These are phyloP conservation scores for Prosopis cineraria DNA, from an alignment of 306 rosid species.

Conservation along the genomic window DNA sequence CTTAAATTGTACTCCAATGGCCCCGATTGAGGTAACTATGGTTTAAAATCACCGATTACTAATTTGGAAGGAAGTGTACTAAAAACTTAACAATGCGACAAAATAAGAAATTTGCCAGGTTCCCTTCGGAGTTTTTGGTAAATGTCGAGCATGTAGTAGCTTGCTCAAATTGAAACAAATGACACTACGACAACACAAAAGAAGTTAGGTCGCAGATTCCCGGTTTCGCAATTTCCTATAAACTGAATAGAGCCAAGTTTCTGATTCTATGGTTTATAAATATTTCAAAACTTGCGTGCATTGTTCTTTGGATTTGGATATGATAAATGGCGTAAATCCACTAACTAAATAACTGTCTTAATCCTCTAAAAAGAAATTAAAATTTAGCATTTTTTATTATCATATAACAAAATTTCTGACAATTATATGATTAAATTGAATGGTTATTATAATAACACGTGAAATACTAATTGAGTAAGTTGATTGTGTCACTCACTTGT, in stretches of 20 bases:
- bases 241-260: not conserved
- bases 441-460: too few relatives aligned
- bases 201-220: not conserved
- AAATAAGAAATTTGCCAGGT: not conserved
- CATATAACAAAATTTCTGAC: too few relatives aligned
- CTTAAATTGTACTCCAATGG: not conserved
- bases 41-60: slow-evolving; percentile 5
- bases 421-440: too few relatives aligned
- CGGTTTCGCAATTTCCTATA: not conserved
- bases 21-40: not conserved
- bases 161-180: not conserved
- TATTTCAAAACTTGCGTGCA: too few relatives aligned
- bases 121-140: not conserved
- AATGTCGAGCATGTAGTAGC: not conserved
- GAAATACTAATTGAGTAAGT: too few relatives aligned
- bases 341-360: too few relatives aligned
- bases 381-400: too few relatives aligned
- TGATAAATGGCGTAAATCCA: too few relatives aligned
- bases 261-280: too few relatives aligned
- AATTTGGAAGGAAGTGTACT: not conserved
- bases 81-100: not conserved
- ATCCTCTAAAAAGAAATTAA: too few relatives aligned
- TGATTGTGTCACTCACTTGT: too few relatives aligned
- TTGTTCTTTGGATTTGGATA: too few relatives aligned
- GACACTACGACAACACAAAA: not conserved